These are phyloP conservation scores for Capronia epimyces DNA, from an alignment of 2,329 filamentous ascomycete genomes.

Conservation along the genomic window DNA sequence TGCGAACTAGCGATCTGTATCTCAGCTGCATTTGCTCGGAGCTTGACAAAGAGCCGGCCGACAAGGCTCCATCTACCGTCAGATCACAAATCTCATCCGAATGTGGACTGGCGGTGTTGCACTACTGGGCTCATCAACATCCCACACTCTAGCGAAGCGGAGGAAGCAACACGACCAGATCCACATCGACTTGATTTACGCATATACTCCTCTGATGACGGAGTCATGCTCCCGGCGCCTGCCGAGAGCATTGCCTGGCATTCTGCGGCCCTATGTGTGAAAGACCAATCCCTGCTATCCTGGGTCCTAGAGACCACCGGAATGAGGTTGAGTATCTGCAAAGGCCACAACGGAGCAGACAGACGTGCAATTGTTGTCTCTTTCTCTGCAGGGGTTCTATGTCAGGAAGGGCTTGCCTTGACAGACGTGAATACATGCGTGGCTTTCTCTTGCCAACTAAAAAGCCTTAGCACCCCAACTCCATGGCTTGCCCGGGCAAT, in stretches of 20 bases:
- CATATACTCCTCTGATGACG: neutral
- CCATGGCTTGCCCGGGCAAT: neutral
- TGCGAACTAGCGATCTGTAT: neutral
- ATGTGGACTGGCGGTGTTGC: slow-evolving; percentile 1
- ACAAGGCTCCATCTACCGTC: neutral
- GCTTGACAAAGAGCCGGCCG: neutral
- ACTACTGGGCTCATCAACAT: neutral
- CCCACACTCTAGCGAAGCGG: neutral
- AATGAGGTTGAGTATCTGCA: neutral
- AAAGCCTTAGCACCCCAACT: neutral
- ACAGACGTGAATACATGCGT: neutral
- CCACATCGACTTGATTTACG: neutral
- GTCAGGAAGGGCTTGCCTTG: neutral
- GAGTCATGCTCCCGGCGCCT: neutral
- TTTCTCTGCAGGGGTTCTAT: neutral
- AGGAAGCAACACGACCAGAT: neutral
- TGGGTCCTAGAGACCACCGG: neutral
- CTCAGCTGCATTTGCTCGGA: neutral
- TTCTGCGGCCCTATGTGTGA: neutral
- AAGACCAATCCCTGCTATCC: neutral
- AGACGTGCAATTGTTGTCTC: neutral
- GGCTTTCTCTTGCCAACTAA: neutral
- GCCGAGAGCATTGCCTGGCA: slow-evolving; percentile 1
- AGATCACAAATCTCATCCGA: neutral
- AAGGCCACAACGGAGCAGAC: neutral